Evolutionary conservation across 495 filamentous ascomycete species (phyloP).

Genomic region (Chaetomidium leptoderma): DNA sequence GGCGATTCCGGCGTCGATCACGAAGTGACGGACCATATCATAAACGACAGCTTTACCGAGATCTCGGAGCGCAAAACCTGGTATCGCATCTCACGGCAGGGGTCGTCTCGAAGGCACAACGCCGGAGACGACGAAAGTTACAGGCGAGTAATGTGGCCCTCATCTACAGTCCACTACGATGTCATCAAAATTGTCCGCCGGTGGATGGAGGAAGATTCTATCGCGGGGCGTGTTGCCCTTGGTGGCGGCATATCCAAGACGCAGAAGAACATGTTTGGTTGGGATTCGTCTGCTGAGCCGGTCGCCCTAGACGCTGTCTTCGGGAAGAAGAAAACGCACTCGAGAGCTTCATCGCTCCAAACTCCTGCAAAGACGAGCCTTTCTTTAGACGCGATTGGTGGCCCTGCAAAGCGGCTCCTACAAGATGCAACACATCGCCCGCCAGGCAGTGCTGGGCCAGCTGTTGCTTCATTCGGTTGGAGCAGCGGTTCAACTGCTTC

Average conservation of each 20-base stretch:
- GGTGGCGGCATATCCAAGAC: constrained; percentile 42
- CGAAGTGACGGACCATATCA: constrained; percentile 36
- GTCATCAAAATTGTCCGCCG: constrained; percentile 52
- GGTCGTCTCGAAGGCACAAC: constrained; percentile 53
- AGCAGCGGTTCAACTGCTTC: constrained; percentile 23
- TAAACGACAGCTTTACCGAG: constrained; percentile 46
- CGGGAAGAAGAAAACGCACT: constrained; percentile 28
- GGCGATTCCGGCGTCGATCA: neutral
- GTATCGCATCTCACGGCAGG: constrained; percentile 58
- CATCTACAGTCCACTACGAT: constrained; percentile 48
- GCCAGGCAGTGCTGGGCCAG: constrained; percentile 17
- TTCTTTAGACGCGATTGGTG: neutral
- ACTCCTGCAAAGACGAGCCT: neutral
- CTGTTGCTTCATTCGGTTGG: constrained; percentile 39
- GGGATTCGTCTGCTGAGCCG: constrained; percentile 48
- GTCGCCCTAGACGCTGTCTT: constrained; percentile 46
- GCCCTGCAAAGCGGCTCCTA: constrained; percentile 6
- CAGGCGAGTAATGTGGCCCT: constrained; percentile 50
- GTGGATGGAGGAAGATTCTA: constrained; percentile 59
- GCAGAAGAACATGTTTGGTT: constrained; percentile 49
- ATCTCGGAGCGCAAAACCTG: constrained; percentile 57
- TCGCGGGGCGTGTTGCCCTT: constrained; percentile 45
- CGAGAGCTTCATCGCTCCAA: constrained; percentile 26
- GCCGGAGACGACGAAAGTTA: constrained; percentile 56
- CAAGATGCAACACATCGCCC: constrained; percentile 19